Percentiles rank a stretch among this genome's conserved stretches.
phyloP scores from a whole-genome alignment of 768 basidiomycete species.

The Grammothele lineata region DNA sequence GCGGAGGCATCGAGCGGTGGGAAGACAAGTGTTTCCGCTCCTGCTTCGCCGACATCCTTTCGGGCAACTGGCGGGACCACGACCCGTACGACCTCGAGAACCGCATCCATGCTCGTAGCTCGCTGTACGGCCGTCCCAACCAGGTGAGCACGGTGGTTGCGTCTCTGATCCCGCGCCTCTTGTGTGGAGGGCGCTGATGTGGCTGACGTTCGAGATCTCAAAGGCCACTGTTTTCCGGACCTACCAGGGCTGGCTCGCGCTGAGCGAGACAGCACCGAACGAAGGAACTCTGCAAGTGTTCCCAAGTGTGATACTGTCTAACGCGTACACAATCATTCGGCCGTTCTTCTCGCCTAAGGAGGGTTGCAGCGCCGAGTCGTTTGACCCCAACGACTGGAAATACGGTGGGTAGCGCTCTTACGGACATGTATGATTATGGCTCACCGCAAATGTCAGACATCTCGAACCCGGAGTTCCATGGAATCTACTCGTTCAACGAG shows the following conservation, averaged over 20 bases:
- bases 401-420: slow-evolving; percentile 9
- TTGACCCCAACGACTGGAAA: slow-evolving; percentile 24
- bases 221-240: slow-evolving; percentile 33
- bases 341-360: slow-evolving; percentile 67
- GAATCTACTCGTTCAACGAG: slow-evolving; percentile 24
- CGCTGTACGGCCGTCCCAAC: slow-evolving; percentile 55
- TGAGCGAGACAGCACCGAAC: slow-evolving; percentile 64
- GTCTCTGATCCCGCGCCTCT: background rate
- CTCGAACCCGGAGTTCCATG: slow-evolving; percentile 29
- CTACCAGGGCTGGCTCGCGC: slow-evolving; percentile 76
- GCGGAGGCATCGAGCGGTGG: slow-evolving; percentile 75
- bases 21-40: slow-evolving; percentile 55
- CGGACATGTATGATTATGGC: too few relatives aligned
- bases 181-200: too few relatives aligned
- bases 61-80: slow-evolving; percentile 58
- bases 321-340: slow-evolving; percentile 68
- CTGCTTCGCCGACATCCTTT: slow-evolving; percentile 59
- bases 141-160: slow-evolving; percentile 32
- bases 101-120: slow-evolving; percentile 55
- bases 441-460: too few relatives aligned
- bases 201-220: background rate
- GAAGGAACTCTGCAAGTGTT: slow-evolving; percentile 70
- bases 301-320: slow-evolving; percentile 61
- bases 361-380: slow-evolving; percentile 25
- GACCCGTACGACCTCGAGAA: slow-evolving; percentile 63